Percentiles rank a stretch among this genome's conserved stretches.
Conservation (phyloP, 163 green algal genomes). For the Trebouxiophyceae sp. region DNA sequence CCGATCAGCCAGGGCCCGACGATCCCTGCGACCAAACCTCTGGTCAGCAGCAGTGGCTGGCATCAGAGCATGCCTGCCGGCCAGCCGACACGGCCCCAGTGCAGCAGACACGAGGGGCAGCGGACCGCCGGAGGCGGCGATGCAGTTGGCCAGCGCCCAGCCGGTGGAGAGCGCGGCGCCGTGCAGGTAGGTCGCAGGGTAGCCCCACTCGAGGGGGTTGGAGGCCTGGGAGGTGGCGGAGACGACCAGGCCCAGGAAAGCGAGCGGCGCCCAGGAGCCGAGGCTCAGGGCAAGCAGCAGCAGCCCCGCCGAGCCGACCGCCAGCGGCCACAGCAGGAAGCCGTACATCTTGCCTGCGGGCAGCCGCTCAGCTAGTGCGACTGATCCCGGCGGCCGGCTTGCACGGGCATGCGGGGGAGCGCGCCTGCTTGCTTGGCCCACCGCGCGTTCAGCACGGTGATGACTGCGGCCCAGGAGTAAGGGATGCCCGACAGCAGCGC, state of each 20-base stretch:
- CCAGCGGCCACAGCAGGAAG: constrained; percentile 2
- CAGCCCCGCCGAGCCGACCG: constrained; percentile 1
- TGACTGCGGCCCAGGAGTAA: constrained; percentile 7
- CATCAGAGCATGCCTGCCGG: too few relatives aligned
- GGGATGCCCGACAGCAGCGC: constrained; percentile 6
- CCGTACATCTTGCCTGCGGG: constrained; percentile 11
- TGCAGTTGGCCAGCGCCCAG: constrained; percentile 10
- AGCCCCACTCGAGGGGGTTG: constrained; percentile 12
- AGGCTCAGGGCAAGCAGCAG: constrained; percentile 3
- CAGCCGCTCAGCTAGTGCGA: too few relatives aligned
- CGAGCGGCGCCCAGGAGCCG: not conserved
- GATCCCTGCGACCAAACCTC: constrained; percentile 1
- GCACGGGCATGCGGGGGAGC: not conserved
- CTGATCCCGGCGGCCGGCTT: not conserved
- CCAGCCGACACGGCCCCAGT: too few relatives aligned
- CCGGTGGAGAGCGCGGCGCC: constrained; percentile 4
- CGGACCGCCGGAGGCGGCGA: constrained; percentile 8
- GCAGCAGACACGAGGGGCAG: not conserved
- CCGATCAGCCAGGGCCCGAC: constrained; percentile 11
- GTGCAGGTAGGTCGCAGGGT: constrained; percentile 11
- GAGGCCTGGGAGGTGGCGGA: constrained; percentile 8
- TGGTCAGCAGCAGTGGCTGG: not conserved
- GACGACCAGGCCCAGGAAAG: constrained; percentile 6
- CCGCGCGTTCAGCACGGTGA: constrained; percentile 3
- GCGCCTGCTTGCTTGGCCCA: constrained; percentile 4